Conservation (phyloP, 176 grass and related monocot genomes). For the Hsuehochloa calcarea region DNA sequence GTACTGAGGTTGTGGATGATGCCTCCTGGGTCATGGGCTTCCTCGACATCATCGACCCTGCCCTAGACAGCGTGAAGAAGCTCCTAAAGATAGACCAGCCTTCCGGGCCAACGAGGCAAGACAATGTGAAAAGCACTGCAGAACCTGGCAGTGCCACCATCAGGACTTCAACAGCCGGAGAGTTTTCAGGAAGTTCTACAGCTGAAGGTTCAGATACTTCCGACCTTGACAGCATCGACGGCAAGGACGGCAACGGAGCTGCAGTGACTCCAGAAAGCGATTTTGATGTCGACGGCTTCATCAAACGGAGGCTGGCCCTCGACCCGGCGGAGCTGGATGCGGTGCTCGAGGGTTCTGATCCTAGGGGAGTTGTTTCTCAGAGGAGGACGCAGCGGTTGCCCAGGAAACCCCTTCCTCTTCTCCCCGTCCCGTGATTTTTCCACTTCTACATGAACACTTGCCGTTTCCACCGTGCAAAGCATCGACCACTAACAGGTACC, state of each 20-base stretch:
- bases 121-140: slow-evolving; percentile 29
- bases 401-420: slow-evolving; percentile 49
- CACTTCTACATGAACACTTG: background rate
- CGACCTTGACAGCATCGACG: background rate
- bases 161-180: background rate
- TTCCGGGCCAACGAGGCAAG: slow-evolving; percentile 24
- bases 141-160: slow-evolving; percentile 17
- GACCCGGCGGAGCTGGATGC: slow-evolving; percentile 57
- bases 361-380: slow-evolving; percentile 36
- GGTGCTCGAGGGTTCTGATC: slow-evolving; percentile 51
- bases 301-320: slow-evolving; percentile 58
- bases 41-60: slow-evolving; percentile 88
- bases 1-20: slow-evolving; percentile 86
- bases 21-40: slow-evolving; percentile 91
- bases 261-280: slow-evolving; percentile 10
- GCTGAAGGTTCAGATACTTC: slow-evolving; percentile 23
- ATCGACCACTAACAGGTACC: slow-evolving; percentile 7
- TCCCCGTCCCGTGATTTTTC: slow-evolving; percentile 28
- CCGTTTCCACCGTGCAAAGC: background rate
- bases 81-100: slow-evolving; percentile 67
- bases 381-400: slow-evolving; percentile 45
- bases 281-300: slow-evolving; percentile 72
- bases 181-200: background rate
- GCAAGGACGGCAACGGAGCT: background rate
- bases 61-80: slow-evolving; percentile 80